Percentiles rank a stretch among this genome's conserved stretches.
phyloP scores from a whole-genome alignment of 2,329 filamentous ascomycete genomes.

The Drechslerella stenobrocha region DNA sequence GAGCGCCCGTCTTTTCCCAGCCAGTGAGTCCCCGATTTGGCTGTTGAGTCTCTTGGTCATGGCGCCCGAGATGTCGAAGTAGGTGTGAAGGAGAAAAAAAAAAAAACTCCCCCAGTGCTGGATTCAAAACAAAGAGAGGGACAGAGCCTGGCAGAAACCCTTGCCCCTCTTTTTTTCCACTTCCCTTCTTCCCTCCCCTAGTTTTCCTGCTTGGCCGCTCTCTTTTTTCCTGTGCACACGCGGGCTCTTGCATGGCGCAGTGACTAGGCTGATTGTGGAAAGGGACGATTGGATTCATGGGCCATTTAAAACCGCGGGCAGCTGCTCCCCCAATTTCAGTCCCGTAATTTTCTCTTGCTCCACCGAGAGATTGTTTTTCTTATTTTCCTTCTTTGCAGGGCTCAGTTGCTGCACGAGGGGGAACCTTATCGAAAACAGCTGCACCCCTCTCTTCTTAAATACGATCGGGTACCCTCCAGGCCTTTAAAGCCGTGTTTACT shows the following conservation, averaged over 20 bases:
- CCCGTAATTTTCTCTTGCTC: constrained; percentile 48
- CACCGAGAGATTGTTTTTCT: constrained; percentile 21
- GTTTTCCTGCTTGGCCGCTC: too few species aligned
- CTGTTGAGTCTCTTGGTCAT: constrained; percentile 32
- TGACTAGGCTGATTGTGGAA: constrained; percentile 43
- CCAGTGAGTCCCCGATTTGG: constrained; percentile 41
- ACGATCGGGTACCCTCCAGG: constrained; percentile 36
- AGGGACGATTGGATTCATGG: constrained; percentile 45
- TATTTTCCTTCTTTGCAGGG: constrained; percentile 10
- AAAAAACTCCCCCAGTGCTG: background rate
- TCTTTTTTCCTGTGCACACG: constrained; percentile 27
- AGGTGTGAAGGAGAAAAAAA: background rate
- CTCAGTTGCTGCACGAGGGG: background rate
- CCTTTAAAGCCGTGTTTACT: constrained; percentile 42
- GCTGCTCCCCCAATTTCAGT: constrained; percentile 45
- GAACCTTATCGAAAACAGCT: constrained; percentile 17
- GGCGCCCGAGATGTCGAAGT: constrained; percentile 10
- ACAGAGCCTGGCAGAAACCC: constrained; percentile 25
- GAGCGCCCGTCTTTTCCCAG: constrained; percentile 54
- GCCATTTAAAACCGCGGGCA: constrained; percentile 48
- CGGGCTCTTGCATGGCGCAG: constrained; percentile 44
- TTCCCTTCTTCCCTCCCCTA: constrained; percentile 16
- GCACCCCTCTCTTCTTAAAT: constrained; percentile 35
- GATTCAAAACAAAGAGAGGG: constrained; percentile 36
- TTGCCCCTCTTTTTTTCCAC: constrained; percentile 7